phyloP scores from a whole-genome alignment of 1,284 basidiomycete species.

The Cystobasidium slooffiae region DNA sequence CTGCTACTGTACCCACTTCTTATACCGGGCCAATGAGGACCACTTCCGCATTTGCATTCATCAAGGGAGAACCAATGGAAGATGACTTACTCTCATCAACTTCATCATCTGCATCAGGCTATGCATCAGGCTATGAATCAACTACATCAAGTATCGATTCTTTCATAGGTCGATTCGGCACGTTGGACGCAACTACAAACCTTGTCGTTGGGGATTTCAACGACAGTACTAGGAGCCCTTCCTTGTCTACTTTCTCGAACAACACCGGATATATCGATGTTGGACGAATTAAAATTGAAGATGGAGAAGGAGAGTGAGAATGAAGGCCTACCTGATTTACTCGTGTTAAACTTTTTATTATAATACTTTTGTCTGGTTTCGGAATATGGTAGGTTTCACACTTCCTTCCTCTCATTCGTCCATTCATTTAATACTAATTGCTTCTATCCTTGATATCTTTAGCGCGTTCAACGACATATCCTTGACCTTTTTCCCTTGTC shows the following conservation, averaged over 20 bases:
- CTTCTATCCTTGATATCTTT: not conserved
- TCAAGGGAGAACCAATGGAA: not conserved
- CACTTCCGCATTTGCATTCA: not conserved
- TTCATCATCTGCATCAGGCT: not conserved
- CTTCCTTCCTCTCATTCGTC: not conserved
- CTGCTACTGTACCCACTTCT: not conserved
- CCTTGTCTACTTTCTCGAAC: not conserved
- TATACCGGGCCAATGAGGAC: not conserved
- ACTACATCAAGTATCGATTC: constrained; percentile 14
- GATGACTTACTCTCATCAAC: not conserved
- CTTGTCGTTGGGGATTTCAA: not conserved
- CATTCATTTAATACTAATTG: not conserved
- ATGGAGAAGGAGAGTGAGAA: constrained; percentile 14
- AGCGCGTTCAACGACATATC: constrained; percentile 34
- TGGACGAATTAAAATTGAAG: constrained; percentile 27
- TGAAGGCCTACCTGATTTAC: not conserved
- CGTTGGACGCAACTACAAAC: not conserved
- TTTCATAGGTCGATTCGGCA: not conserved
- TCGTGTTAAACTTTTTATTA: constrained; percentile 20
- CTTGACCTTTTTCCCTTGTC: not conserved
- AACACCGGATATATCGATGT: constrained; percentile 3
- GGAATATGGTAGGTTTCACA: not conserved
- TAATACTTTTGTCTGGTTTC: not conserved
- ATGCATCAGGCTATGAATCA: constrained; percentile 5
- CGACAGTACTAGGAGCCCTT: constrained; percentile 5